phyloP scores from a whole-genome alignment of 1,284 basidiomycete genomes.

The Bondarzewia mesenterica region DNA sequence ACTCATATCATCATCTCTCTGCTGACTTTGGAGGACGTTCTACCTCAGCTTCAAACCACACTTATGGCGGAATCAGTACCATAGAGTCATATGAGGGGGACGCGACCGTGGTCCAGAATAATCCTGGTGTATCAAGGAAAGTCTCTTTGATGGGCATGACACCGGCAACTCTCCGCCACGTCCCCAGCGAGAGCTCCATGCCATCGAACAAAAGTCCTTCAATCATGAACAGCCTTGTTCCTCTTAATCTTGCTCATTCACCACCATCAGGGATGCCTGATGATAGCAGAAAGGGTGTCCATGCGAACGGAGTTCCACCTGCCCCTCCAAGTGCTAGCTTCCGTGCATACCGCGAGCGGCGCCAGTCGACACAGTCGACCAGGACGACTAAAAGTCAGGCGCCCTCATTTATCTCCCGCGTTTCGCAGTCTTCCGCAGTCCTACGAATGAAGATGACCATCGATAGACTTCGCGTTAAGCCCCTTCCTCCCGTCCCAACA shows the following conservation, averaged over 20 bases:
- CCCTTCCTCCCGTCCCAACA: constrained; percentile 47
- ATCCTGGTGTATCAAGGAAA: constrained; percentile 1
- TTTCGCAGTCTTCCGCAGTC: constrained; percentile 7
- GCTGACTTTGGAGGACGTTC: neutral
- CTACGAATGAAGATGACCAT: constrained; percentile 23
- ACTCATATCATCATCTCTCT: no score
- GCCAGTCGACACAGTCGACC: constrained; percentile 35
- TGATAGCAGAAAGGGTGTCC: no score
- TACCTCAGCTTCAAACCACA: neutral
- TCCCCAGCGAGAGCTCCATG: constrained; percentile 3
- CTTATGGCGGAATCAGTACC: constrained; percentile 10
- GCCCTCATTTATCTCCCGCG: constrained; percentile 38
- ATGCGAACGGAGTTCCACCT: no score
- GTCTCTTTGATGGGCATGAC: constrained; percentile 9
- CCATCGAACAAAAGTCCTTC: no score
- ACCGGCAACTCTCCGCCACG: constrained; percentile 6
- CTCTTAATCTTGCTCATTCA: no score
- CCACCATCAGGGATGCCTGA: no score
- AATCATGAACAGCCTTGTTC: no score
- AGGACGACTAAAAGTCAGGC: constrained; percentile 30
- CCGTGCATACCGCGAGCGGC: constrained; percentile 11
- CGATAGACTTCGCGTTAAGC: constrained; percentile 39
- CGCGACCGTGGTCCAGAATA: neutral
- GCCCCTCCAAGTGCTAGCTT: no score
- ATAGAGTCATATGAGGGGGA: constrained; percentile 7